phyloP scores from a whole-genome alignment of 2,329 filamentous ascomycete genomes.

The Neofusicoccum sp. region DNA sequence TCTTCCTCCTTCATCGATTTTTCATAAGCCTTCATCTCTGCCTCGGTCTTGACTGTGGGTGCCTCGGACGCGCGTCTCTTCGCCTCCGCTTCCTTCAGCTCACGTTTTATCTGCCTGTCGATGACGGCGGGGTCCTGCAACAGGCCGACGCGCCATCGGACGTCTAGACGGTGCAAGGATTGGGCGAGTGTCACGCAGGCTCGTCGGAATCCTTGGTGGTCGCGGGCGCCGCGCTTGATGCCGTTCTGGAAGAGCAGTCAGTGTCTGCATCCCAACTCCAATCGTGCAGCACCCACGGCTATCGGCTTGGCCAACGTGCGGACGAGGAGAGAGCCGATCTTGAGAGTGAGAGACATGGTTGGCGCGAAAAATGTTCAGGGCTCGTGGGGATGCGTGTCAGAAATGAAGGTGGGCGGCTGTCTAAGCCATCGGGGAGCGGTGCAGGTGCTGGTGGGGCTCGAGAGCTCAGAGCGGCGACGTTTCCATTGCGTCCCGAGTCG shows the following conservation, averaged over 20 bases:
- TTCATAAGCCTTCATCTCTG: slow-evolving; percentile 60
- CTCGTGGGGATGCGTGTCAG: neutral
- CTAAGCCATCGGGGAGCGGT: neutral
- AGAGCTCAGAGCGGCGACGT: neutral
- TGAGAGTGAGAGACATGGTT: slow-evolving; percentile 66
- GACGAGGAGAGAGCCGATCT: slow-evolving; percentile 66
- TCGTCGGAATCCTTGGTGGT: slow-evolving; percentile 67
- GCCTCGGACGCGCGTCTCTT: slow-evolving; percentile 45
- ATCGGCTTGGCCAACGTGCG: slow-evolving; percentile 70
- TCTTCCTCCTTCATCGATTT: slow-evolving; percentile 51
- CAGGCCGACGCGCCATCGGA: slow-evolving; percentile 67
- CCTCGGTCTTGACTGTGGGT: slow-evolving; percentile 65
- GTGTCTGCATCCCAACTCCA: neutral
- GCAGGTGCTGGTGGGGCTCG: neutral
- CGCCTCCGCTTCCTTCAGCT: slow-evolving; percentile 58
- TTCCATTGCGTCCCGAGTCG: neutral
- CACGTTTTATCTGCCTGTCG: slow-evolving; percentile 54
- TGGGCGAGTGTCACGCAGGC: slow-evolving; percentile 66
- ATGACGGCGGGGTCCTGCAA: slow-evolving; percentile 63
- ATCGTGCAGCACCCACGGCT: slow-evolving; percentile 53
- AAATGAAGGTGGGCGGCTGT: neutral
- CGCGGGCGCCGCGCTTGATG: slow-evolving; percentile 68
- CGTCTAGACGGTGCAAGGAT: slow-evolving; percentile 65
- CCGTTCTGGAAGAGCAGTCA: slow-evolving; percentile 53
- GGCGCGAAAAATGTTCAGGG: neutral